Conservation (phyloP, 1,139 yeast species). For the Insectozyma bohioensis region DNA sequence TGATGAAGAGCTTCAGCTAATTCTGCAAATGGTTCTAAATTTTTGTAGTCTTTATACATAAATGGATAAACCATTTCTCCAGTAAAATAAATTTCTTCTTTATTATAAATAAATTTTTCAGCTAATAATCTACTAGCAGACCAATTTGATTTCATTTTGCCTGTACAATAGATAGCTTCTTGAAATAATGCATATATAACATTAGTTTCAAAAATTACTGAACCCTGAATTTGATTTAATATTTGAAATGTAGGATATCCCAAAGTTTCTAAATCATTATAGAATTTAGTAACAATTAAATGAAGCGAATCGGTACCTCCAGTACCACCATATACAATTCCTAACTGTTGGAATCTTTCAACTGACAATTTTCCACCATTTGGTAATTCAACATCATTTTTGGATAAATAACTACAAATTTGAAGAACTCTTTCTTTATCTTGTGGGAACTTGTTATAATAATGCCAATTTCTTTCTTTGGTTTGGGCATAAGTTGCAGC, state of each 20-base stretch:
- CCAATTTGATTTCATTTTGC: slow-evolving; percentile 40
- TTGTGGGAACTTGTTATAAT: slow-evolving; percentile 47
- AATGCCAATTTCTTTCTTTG: slow-evolving; percentile 46
- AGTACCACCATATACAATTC: slow-evolving; percentile 47
- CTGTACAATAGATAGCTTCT: slow-evolving; percentile 57
- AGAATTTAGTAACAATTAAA: slow-evolving; percentile 36
- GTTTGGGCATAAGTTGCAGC: slow-evolving; percentile 46
- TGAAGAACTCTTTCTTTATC: slow-evolving; percentile 38
- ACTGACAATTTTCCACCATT: slow-evolving; percentile 50
- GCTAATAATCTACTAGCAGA: slow-evolving; percentile 44
- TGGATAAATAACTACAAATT: slow-evolving; percentile 35
- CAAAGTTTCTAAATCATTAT: slow-evolving; percentile 33
- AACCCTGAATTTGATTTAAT: slow-evolving; percentile 29
- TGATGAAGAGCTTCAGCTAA: slow-evolving; percentile 45
- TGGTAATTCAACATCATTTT: slow-evolving; percentile 36
- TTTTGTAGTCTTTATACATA: slow-evolving; percentile 49
- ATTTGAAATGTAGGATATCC: slow-evolving; percentile 38
- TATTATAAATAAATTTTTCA: slow-evolving; percentile 23
- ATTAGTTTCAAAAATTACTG: slow-evolving; percentile 51
- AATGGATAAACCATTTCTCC: slow-evolving; percentile 59
- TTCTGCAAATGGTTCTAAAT: slow-evolving; percentile 37
- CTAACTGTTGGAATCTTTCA: slow-evolving; percentile 54
- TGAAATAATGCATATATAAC: slow-evolving; percentile 54
- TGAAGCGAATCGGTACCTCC: slow-evolving; percentile 54
- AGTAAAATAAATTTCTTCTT: slow-evolving; percentile 39